Conservation (phyloP, 2,329 filamentous ascomycete species). For the Domatiomyces catenatus region DNA sequence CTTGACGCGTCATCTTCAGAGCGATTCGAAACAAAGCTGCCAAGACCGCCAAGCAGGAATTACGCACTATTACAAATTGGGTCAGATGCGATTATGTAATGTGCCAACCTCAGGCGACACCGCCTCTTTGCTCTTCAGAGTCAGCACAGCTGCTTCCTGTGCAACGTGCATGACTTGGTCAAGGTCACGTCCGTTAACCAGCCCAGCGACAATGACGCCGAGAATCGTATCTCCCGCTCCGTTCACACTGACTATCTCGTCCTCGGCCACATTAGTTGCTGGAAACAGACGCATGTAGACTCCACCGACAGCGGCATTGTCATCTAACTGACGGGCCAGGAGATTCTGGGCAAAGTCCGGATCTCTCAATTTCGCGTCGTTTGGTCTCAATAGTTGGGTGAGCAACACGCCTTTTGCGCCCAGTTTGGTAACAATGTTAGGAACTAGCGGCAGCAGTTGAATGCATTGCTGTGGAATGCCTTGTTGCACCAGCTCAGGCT, state of each 20-base stretch:
- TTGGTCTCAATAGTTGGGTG: constrained; percentile 51
- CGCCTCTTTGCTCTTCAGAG: constrained; percentile 57
- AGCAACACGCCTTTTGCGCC: constrained; percentile 62
- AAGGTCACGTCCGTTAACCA: constrained; percentile 42
- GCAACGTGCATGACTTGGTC: constrained; percentile 60
- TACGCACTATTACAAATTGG: neutral
- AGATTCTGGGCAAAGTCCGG: constrained; percentile 53
- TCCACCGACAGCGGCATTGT: constrained; percentile 52
- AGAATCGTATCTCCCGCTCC: constrained; percentile 89
- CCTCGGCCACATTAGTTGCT: constrained; percentile 40
- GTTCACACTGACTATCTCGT: constrained; percentile 74
- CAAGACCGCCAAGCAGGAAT: neutral
- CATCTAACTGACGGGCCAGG: constrained; percentile 45
- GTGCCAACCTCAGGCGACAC: constrained; percentile 32
- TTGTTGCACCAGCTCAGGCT: constrained; percentile 51
- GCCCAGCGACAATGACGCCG: constrained; percentile 64
- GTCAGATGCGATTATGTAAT: neutral
- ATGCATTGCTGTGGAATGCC: constrained; percentile 73
- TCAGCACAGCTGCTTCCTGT: constrained; percentile 65
- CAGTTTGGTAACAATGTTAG: constrained; percentile 70
- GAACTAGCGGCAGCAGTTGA: constrained; percentile 76
- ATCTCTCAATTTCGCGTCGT: constrained; percentile 51
- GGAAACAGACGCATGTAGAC: constrained; percentile 71
- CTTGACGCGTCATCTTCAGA: neutral
- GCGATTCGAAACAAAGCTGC: neutral